These are phyloP conservation scores for Drosera capensis DNA, from an alignment of 148 eudicot genomes.

Conservation along the genomic window DNA sequence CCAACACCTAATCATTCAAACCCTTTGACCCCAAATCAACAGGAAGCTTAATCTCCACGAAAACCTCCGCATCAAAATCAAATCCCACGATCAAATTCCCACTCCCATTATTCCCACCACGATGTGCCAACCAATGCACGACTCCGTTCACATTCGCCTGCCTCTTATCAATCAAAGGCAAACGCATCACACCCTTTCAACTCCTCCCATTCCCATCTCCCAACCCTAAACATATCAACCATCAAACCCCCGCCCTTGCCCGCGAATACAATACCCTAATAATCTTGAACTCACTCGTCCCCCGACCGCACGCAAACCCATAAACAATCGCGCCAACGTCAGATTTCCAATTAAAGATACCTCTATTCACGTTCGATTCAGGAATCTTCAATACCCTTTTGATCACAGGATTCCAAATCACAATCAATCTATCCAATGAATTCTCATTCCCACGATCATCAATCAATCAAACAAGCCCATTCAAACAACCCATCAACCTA, in stretches of 20 bases:
- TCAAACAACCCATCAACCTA: conserved; percentile 1
- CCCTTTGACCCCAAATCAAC: not conserved
- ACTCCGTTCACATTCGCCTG: conserved; percentile 2
- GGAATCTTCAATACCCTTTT: conserved; percentile 4
- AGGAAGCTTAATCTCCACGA: conserved; percentile 3
- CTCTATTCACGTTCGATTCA: not conserved
- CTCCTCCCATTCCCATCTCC: not conserved
- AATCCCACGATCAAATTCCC: conserved; percentile 2
- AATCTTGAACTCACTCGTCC: conserved; percentile 4
- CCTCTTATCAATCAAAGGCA: conserved; percentile 1
- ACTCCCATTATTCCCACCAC: no score
- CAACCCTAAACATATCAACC: conserved; percentile 6
- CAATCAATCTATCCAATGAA: not conserved
- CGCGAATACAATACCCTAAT: not conserved
- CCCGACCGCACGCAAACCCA: conserved; percentile 7
- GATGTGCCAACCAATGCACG: conserved; percentile 6
- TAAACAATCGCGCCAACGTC: not conserved
- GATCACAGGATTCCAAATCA: conserved; percentile 12
- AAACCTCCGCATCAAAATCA: conserved; percentile 6
- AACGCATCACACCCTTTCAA: not conserved
- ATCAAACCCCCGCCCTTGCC: not conserved
- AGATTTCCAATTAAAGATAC: not conserved
- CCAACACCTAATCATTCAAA: not conserved
- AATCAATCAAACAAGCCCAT: conserved; percentile 9
- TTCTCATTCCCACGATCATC: not conserved